phyloP scores from a whole-genome alignment of 306 rosid species.

The Vicia villosa region DNA sequence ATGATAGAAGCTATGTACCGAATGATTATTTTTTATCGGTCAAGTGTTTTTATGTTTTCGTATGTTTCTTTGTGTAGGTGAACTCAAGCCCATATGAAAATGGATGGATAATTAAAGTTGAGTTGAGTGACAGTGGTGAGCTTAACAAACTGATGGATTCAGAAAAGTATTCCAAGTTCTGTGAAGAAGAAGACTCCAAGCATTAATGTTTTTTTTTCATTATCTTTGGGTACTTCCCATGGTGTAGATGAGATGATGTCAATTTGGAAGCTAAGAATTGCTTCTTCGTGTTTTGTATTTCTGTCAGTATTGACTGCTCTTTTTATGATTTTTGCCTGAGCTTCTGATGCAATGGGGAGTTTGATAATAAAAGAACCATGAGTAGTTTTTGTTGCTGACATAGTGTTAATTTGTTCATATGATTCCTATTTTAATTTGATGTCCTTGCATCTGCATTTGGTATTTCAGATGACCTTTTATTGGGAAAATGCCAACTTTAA shows the following conservation, averaged over 20 bases:
- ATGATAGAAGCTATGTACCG: not conserved
- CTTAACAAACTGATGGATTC: slow-evolving; percentile 81
- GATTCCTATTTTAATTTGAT: not conserved
- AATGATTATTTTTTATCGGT: not conserved
- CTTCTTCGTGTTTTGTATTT: slow-evolving; percentile 10
- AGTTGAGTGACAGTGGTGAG: slow-evolving; percentile 58
- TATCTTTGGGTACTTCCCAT: slow-evolving; percentile 22
- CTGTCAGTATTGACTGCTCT: slow-evolving; percentile 23
- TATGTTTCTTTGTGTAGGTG: slow-evolving; percentile 45
- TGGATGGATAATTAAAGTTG: slow-evolving; percentile 92
- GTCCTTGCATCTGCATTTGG: too few species aligned
- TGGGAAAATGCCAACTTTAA: too few species aligned
- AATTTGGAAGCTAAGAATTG: slow-evolving; percentile 34
- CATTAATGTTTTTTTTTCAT: slow-evolving; percentile 49
- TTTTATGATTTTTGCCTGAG: slow-evolving; percentile 27
- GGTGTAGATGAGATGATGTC: slow-evolving; percentile 35
- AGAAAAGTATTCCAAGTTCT: slow-evolving; percentile 82
- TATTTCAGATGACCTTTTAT: too few species aligned
- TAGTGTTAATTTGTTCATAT: not conserved
- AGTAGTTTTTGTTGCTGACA: not conserved
- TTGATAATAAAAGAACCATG: slow-evolving; percentile 10
- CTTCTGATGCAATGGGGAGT: slow-evolving; percentile 26
- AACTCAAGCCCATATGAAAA: slow-evolving; percentile 80
- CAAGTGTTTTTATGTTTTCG: slow-evolving; percentile 5
- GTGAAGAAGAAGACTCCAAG: slow-evolving; percentile 89